phyloP scores from a whole-genome alignment of 805 yeast species.

The Ogataea pignaliae region DNA sequence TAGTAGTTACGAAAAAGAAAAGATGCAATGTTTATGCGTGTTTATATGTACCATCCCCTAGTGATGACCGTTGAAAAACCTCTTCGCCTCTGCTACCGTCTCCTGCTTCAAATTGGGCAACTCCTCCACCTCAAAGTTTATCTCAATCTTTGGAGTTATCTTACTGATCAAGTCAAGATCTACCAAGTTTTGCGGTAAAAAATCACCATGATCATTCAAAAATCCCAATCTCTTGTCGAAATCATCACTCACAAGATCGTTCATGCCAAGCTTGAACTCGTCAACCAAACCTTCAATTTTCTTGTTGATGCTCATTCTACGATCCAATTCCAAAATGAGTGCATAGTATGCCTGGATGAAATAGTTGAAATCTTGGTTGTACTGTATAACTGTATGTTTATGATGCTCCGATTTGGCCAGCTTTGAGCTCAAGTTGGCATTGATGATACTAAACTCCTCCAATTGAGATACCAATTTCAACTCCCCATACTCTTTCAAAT shows the following conservation, averaged over 20 bases:
- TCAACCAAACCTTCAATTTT: conserved; percentile 37
- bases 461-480: conserved; percentile 21
- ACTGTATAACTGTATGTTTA: conserved; percentile 14
- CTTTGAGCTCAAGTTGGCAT: conserved; percentile 7
- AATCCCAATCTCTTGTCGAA: conserved; percentile 38
- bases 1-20: neutral
- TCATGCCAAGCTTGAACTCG: conserved; percentile 38
- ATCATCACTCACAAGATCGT: conserved; percentile 40
- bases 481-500: conserved; percentile 27
- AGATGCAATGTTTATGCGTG: neutral
- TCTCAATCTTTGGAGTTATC: conserved; percentile 19
- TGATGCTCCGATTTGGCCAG: conserved; percentile 10
- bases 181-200: conserved; percentile 42
- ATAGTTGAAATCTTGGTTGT: conserved; percentile 42
- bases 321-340: conserved; percentile 45
- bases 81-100: conserved; percentile 16
- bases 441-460: conserved; percentile 14
- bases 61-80: conserved; percentile 3
- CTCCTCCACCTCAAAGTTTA: conserved; percentile 17
- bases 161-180: conserved; percentile 20
- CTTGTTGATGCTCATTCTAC: conserved; percentile 41
- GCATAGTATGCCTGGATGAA: conserved; percentile 51
- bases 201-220: conserved; percentile 45
- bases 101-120: conserved; percentile 18
- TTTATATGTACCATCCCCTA: neutral